These are phyloP conservation scores for Metschnikowia drakensbergensis DNA, from an alignment of 805 yeast species.

Conservation along the genomic window DNA sequence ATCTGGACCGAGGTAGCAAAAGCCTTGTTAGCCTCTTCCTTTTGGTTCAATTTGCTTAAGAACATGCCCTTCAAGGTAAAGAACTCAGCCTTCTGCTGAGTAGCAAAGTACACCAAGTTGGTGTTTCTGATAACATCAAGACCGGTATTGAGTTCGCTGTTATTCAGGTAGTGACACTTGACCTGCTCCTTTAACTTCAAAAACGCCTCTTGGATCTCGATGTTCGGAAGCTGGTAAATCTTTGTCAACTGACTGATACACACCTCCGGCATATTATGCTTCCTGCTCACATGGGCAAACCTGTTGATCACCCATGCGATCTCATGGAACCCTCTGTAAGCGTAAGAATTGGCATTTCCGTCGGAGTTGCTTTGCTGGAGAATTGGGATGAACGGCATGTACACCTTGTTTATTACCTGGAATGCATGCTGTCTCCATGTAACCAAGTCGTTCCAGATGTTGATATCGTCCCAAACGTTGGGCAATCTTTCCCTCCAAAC, in stretches of 20 bases:
- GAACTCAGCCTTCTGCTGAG: constrained; percentile 97
- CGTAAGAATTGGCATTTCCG: constrained; percentile 81
- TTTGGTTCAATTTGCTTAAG: constrained; percentile 81
- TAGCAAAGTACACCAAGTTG: constrained; percentile 90
- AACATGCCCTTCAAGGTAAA: constrained; percentile 98
- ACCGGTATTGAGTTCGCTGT: constrained; percentile 88
- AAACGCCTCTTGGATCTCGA: constrained; percentile 97
- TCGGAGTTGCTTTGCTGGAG: constrained; percentile 65
- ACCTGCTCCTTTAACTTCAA: constrained; percentile 95
- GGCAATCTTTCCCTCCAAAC: constrained; percentile 99
- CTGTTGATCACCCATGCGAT: constrained; percentile 98
- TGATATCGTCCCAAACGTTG: constrained; percentile 95
- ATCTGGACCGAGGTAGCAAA: constrained; percentile 97
- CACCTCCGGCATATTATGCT: constrained; percentile 95
- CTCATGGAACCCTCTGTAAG: constrained; percentile 96
- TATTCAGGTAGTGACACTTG: constrained; percentile 92
- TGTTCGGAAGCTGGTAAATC: constrained; percentile 93
- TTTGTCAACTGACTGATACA: constrained; percentile 89
- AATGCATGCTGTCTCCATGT: constrained; percentile 99
- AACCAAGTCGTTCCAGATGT: constrained; percentile 94
- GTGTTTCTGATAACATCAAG: constrained; percentile 96
- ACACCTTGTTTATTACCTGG: constrained; percentile 90
- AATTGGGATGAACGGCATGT: constrained; percentile 86
- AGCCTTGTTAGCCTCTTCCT: constrained; percentile 95
- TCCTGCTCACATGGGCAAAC: constrained; percentile 97